Percentiles rank a stretch among this genome's conserved stretches.
These are phyloP conservation scores for Pythium coloratum DNA, from an alignment of 352 stramenopile genomes.

Conservation along the genomic window DNA sequence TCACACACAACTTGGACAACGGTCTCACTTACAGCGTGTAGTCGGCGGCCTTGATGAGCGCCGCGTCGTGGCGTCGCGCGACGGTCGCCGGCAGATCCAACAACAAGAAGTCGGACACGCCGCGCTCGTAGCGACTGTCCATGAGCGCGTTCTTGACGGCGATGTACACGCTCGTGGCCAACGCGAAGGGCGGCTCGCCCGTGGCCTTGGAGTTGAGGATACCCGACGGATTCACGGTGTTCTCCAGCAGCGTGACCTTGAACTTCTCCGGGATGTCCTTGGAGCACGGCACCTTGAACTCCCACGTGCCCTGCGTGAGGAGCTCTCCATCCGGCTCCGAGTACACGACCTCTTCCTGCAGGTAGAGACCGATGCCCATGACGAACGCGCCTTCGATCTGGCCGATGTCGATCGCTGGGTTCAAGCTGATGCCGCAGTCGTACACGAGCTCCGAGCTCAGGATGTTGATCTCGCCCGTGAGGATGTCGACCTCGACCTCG, in stretches of 20 bases:
- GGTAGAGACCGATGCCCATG: slow-evolving; percentile 53
- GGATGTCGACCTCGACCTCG: slow-evolving; percentile 55
- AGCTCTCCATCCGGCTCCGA: slow-evolving; percentile 21
- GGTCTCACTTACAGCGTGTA: slow-evolving; percentile 25
- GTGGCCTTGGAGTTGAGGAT: slow-evolving; percentile 51
- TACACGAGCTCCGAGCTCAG: slow-evolving; percentile 43
- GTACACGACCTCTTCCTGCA: slow-evolving; percentile 48
- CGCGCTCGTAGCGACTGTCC: slow-evolving; percentile 36
- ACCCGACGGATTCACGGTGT: slow-evolving; percentile 28
- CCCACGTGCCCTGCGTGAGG: slow-evolving; percentile 49
- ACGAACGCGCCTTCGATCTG: slow-evolving; percentile 66
- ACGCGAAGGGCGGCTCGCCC: slow-evolving; percentile 44
- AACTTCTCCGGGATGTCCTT: slow-evolving; percentile 45
- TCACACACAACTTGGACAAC: no score
- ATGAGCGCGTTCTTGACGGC: slow-evolving; percentile 39
- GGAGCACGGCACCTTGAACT: slow-evolving; percentile 49
- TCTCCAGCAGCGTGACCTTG: slow-evolving; percentile 47
- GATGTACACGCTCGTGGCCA: slow-evolving; percentile 44
- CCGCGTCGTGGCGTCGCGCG: slow-evolving; percentile 37
- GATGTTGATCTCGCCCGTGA: slow-evolving; percentile 56
- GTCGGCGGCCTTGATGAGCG: slow-evolving; percentile 26
- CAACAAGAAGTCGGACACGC: slow-evolving; percentile 34
- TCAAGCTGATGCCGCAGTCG: slow-evolving; percentile 55
- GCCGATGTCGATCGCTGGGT: slow-evolving; percentile 55
- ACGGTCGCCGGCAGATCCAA: slow-evolving; percentile 49